Percentiles rank a stretch among this genome's conserved stretches.
These are phyloP conservation scores for Linaria vulgaris DNA, from an alignment of 257 asterid species.

Conservation along the genomic window DNA sequence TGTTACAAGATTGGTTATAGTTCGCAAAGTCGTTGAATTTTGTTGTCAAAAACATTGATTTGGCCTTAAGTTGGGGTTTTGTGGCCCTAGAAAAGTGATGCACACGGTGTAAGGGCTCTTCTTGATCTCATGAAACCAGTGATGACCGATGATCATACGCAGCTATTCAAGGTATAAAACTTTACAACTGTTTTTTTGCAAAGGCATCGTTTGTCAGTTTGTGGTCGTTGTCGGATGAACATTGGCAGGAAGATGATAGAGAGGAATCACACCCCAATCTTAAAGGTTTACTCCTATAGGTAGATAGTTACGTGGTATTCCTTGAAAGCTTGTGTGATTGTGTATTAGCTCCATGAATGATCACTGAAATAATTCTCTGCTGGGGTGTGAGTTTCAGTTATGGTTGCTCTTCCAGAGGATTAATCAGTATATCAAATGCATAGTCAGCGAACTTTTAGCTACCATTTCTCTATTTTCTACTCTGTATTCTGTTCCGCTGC, in stretches of 20 bases:
- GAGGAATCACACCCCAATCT: background rate
- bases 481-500: no score
- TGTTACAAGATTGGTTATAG: slow-evolving; percentile 12
- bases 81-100: slow-evolving; percentile 16
- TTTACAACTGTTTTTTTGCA: no score
- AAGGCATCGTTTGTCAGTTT: background rate
- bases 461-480: no score
- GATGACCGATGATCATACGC: no score
- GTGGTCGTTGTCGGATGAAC: background rate
- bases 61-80: slow-evolving; percentile 3
- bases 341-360: background rate
- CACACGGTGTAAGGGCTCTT: slow-evolving; percentile 2
- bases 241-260: background rate
- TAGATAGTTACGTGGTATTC: background rate
- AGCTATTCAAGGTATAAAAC: no score
- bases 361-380: no score
- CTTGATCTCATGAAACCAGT: background rate
- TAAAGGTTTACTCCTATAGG: background rate
- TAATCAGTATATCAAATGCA: no score
- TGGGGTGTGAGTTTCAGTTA: no score
- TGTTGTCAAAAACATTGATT: no score
- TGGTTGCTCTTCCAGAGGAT: no score
- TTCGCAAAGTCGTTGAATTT: background rate
- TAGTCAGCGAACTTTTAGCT: no score
- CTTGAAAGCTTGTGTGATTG: slow-evolving; percentile 4